Conservation (phyloP, 441 rosid genomes). For the Jatropha multifida region DNA sequence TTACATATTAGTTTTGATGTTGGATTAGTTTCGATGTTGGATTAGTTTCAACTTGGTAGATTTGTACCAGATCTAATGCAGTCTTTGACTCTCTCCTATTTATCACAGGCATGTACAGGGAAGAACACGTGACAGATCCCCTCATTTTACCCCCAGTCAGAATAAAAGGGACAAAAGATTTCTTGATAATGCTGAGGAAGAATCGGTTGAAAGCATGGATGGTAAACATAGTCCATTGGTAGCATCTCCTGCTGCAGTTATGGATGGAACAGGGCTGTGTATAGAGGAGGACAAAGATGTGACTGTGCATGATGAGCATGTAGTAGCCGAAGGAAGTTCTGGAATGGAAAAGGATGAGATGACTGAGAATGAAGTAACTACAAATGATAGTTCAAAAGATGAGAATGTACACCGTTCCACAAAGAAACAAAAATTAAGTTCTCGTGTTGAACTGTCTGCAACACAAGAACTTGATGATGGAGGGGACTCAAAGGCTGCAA, state of each 20-base stretch:
- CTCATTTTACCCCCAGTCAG: conserved; percentile 42
- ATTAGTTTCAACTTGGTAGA: neutral
- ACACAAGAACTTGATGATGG: conserved; percentile 59
- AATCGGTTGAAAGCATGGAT: conserved; percentile 61
- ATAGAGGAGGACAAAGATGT: conserved; percentile 49
- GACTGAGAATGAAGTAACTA: conserved; percentile 27
- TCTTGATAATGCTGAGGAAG: conserved; percentile 48
- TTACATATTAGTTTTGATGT: too few species aligned
- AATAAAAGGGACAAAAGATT: conserved; percentile 42
- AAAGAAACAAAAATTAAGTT: conserved; percentile 41
- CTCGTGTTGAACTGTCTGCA: conserved; percentile 41
- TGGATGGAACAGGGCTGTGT: conserved; percentile 54
- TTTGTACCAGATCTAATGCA: conserved; percentile 10
- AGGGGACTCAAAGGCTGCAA: conserved; percentile 75
- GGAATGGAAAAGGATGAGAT: conserved; percentile 48
- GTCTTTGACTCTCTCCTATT: conserved; percentile 8
- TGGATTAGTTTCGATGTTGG: neutral
- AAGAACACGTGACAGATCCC: conserved; percentile 43
- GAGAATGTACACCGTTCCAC: conserved; percentile 27
- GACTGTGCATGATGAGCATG: conserved; percentile 33
- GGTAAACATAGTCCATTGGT: conserved; percentile 41
- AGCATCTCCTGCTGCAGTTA: conserved; percentile 42
- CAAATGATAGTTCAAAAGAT: conserved; percentile 35
- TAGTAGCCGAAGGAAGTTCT: conserved; percentile 43
- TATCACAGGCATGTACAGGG: conserved; percentile 36